Evolutionary conservation across 305 asterid species (phyloP).

Genomic region (Fraxinus greggii): DNA sequence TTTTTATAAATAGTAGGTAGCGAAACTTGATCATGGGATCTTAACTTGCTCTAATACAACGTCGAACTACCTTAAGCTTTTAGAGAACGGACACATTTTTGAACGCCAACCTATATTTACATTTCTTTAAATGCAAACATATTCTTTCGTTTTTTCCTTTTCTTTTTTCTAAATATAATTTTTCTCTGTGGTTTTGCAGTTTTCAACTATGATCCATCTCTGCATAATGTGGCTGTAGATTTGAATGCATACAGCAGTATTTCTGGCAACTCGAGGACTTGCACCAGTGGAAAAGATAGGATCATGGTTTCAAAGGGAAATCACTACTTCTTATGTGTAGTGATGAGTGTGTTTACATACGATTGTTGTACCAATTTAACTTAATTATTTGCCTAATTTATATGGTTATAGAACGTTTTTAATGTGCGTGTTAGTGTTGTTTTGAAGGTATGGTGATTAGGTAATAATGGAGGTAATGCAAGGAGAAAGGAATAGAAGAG

Average conservation of each 20-base stretch:
- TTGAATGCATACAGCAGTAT: not conserved
- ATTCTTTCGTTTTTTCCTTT: not conserved
- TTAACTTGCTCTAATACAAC: not conserved
- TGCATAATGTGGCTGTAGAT: not conserved
- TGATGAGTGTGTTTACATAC: too few relatives aligned
- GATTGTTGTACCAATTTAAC: too few relatives aligned
- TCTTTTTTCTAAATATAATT: not conserved
- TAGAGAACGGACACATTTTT: not conserved
- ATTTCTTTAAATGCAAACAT: not conserved
- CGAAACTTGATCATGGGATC: not conserved
- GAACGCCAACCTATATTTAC: not conserved
- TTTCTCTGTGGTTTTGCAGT: not conserved
- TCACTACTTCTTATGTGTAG: constrained; percentile 30
- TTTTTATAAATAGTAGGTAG: too few relatives aligned
- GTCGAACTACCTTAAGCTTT: not conserved
- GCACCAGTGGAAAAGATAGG: constrained; percentile 19
- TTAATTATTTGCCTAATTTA: too few relatives aligned
- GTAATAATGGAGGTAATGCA: too few relatives aligned
- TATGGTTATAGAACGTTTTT: too few relatives aligned
- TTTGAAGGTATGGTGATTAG: too few relatives aligned
- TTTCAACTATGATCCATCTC: not conserved
- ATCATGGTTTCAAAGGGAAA: constrained; percentile 24
- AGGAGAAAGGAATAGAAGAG: too few relatives aligned
- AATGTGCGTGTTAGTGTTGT: too few relatives aligned
- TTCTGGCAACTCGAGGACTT: not conserved